phyloP scores from a whole-genome alignment of 352 stramenopile genomes.

The Globisporangium perplexum region DNA sequence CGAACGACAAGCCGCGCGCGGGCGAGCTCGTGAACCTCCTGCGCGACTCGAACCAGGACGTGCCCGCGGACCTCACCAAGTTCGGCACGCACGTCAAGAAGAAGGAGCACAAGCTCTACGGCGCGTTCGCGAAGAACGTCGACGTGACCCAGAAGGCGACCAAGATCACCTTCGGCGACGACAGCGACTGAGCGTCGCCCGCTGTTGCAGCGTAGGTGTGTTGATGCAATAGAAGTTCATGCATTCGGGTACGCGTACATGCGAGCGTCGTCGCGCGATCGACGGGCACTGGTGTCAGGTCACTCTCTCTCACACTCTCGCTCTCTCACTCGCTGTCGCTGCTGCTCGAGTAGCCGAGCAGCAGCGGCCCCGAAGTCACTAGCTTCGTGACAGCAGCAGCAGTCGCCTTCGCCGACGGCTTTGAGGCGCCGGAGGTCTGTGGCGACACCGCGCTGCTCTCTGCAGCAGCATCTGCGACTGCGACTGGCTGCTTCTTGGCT shows the following conservation, averaged over 20 bases:
- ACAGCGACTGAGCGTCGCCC: conserved; percentile 36
- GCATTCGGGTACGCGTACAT: background rate
- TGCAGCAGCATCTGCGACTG: background rate
- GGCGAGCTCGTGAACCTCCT: conserved; percentile 96
- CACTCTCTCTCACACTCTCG: no score
- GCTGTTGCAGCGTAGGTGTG: background rate
- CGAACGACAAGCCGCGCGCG: conserved; percentile 94
- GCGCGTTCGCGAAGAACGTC: conserved; percentile 93
- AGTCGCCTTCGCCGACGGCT: background rate
- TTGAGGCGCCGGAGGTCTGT: background rate
- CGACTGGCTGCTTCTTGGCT: conserved; percentile 11
- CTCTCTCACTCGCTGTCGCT: conserved; percentile 10
- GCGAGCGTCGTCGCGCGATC: no score
- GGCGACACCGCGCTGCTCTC: background rate
- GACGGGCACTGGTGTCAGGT: no score
- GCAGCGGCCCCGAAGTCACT: conserved; percentile 9
- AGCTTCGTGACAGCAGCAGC: background rate
- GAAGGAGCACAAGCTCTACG: conserved; percentile 99
- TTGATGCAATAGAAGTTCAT: background rate
- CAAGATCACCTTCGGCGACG: conserved; percentile 96
- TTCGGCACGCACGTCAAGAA: conserved; percentile 99
- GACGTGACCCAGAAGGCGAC: conserved; percentile 95
- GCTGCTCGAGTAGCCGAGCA: conserved; percentile 56
- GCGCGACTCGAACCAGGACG: conserved; percentile 89
- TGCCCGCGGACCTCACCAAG: conserved; percentile 94